A percentile compares a stretch with the other conserved stretches of the same genome.
Conservation (phyloP, 2,329 filamentous ascomycete species). For the Ophiostoma angusticollis region DNA sequence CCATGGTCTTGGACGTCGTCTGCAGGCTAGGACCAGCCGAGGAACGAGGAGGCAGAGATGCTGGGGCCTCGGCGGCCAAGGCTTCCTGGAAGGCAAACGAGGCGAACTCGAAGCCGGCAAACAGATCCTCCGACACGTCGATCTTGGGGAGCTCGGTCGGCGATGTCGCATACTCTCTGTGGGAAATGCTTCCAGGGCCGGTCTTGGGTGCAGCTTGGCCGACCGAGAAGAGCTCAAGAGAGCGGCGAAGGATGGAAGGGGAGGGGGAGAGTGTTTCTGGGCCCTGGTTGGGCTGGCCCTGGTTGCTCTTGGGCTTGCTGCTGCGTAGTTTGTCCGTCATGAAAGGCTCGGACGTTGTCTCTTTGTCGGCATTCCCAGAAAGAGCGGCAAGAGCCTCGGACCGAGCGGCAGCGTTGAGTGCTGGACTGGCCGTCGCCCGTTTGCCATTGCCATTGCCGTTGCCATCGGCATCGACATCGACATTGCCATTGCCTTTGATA, state of each 20-base stretch:
- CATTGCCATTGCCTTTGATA: not conserved
- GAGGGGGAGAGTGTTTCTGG: too few relatives aligned
- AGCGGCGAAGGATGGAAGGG: not conserved
- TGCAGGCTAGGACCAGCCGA: conserved; percentile 23
- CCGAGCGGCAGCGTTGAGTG: not conserved
- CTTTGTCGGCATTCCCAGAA: not conserved
- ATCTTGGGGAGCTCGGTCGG: conserved; percentile 7
- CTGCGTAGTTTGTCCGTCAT: not conserved
- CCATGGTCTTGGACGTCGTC: conserved; percentile 35
- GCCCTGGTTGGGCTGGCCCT: not conserved
- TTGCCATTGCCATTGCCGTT: too few relatives aligned
- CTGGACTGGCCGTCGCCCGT: not conserved
- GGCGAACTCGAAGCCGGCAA: conserved; percentile 20
- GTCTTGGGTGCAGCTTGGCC: not conserved
- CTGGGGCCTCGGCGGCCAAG: not conserved
- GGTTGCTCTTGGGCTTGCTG: not conserved
- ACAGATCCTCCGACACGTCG: conserved; percentile 9
- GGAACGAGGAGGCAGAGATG: conserved; percentile 20
- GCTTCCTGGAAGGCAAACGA: conserved; percentile 24
- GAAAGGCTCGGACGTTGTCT: not conserved
- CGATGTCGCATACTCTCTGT: too few relatives aligned
- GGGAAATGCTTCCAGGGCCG: not conserved
- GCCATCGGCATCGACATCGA: too few relatives aligned
- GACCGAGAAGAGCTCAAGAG: not conserved
- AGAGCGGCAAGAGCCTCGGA: conserved; percentile 7